Conservation (phyloP, 1,284 basidiomycete species). For the Rhodotorula sp. region DNA sequence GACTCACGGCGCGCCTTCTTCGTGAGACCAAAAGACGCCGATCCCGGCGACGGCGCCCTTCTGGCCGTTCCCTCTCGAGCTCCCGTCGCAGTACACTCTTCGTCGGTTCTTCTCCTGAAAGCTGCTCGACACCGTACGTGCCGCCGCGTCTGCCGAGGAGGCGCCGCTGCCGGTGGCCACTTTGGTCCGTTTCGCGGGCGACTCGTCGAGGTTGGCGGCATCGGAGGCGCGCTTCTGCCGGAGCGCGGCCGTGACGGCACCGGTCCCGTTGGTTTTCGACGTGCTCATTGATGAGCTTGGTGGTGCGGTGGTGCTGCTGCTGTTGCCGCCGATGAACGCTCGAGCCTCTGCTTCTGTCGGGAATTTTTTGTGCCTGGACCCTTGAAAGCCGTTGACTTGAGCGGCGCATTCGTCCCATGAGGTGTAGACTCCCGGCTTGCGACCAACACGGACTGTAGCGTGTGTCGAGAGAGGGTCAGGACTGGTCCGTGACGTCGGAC, state of each 20-base stretch:
- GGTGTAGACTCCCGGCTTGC: slow-evolving; percentile 43
- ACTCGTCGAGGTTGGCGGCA: background rate
- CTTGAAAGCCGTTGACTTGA: slow-evolving; percentile 60
- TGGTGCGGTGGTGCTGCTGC: background rate
- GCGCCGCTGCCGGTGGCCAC: background rate
- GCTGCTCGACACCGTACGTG: background rate
- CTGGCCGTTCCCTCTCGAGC: slow-evolving; percentile 72
- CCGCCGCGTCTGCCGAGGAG: background rate
- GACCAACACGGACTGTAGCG: slow-evolving; percentile 44
- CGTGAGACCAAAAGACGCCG: slow-evolving; percentile 71
- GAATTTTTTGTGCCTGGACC: slow-evolving; percentile 66
- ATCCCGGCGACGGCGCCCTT: slow-evolving; percentile 62
- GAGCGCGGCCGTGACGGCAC: background rate
- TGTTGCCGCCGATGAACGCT: slow-evolving; percentile 38
- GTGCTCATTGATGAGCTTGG: background rate
- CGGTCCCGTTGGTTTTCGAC: background rate
- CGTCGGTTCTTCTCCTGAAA: background rate
- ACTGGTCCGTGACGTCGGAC: background rate
- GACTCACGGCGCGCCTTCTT: slow-evolving; percentile 59
- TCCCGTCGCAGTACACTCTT: slow-evolving; percentile 70
- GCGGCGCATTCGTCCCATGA: slow-evolving; percentile 56
- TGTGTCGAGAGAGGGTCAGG: slow-evolving; percentile 6
- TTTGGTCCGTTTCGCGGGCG: slow-evolving; percentile 8
- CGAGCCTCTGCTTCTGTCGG: slow-evolving; percentile 57
- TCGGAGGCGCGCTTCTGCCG: background rate